Evolutionary conservation across 257 asterid species (phyloP).

Genomic region (Fraxinus excelsior): DNA sequence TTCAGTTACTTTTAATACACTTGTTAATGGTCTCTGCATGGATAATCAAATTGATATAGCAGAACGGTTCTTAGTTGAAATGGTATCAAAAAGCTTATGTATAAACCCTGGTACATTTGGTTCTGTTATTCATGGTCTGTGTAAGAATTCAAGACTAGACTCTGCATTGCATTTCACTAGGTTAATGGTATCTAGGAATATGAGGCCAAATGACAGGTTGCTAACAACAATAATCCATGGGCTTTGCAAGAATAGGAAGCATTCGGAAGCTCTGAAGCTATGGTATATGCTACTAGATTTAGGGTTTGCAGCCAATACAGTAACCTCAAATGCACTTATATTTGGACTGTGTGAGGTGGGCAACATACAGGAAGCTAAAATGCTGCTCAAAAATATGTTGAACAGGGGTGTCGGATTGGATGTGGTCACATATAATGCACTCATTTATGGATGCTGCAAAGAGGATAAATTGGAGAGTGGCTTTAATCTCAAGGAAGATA

Average conservation of each 20-base stretch:
- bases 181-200: constrained; percentile 57
- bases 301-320: constrained; percentile 57
- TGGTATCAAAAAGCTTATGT: constrained; percentile 50
- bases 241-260: constrained; percentile 66
- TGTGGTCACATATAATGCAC: constrained; percentile 63
- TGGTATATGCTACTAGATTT: constrained; percentile 51
- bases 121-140: constrained; percentile 50
- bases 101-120: constrained; percentile 52
- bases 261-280: constrained; percentile 67
- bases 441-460: constrained; percentile 71
- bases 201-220: constrained; percentile 61
- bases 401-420: constrained; percentile 47
- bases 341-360: constrained; percentile 69
- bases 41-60: constrained; percentile 62
- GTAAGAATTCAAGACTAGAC: constrained; percentile 45
- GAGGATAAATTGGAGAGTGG: constrained; percentile 57
- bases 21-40: constrained; percentile 66
- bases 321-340: constrained; percentile 80
- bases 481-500: constrained; percentile 66
- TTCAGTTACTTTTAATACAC: constrained; percentile 63
- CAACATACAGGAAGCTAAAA: constrained; percentile 51
- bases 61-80: constrained; percentile 51
- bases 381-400: constrained; percentile 54
- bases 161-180: constrained; percentile 53
- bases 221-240: constrained; percentile 68